Conservation (phyloP, 2,329 filamentous ascomycete genomes). For the Pseudogymnoascus sp. region DNA sequence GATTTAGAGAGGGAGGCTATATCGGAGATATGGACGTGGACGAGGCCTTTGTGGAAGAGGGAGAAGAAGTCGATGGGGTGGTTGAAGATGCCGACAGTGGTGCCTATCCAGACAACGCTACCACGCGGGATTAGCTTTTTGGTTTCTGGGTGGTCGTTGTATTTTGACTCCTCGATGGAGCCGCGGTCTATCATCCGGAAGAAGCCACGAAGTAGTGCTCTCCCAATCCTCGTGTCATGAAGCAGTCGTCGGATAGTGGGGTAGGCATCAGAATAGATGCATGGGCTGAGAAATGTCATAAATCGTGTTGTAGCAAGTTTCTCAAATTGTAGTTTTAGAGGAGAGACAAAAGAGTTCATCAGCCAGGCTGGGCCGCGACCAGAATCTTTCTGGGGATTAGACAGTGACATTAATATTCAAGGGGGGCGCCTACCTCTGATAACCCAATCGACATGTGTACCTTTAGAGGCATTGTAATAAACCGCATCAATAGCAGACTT, state of each 20-base stretch:
- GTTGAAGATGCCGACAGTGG: conserved; percentile 50
- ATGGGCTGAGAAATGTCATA: conserved; percentile 64
- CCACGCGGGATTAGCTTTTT: conserved; percentile 44
- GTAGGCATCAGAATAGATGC: conserved; percentile 58
- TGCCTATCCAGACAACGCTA: conserved; percentile 42
- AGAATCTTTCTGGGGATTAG: not conserved
- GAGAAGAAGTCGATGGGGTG: conserved; percentile 48
- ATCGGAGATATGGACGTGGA: conserved; percentile 44
- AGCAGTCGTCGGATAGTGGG: conserved; percentile 43
- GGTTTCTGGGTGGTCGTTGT: conserved; percentile 42
- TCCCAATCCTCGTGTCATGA: conserved; percentile 43
- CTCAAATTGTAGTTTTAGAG: conserved; percentile 45
- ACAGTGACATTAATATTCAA: not conserved
- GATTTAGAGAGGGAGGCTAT: conserved; percentile 37
- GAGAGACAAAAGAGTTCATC: not conserved
- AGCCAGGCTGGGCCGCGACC: conserved; percentile 1
- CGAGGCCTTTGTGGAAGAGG: conserved; percentile 40
- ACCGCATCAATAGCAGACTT: conserved; percentile 39
- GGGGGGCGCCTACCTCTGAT: conserved; percentile 40
- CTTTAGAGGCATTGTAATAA: conserved; percentile 29
- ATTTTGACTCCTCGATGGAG: conserved; percentile 42
- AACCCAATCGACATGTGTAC: conserved; percentile 39
- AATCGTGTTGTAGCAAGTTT: conserved; percentile 56
- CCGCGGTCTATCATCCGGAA: conserved; percentile 49
- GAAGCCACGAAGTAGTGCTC: conserved; percentile 44